phyloP scores from a whole-genome alignment of 2,329 filamentous ascomycete genomes.

The Fusarium torreyae region DNA sequence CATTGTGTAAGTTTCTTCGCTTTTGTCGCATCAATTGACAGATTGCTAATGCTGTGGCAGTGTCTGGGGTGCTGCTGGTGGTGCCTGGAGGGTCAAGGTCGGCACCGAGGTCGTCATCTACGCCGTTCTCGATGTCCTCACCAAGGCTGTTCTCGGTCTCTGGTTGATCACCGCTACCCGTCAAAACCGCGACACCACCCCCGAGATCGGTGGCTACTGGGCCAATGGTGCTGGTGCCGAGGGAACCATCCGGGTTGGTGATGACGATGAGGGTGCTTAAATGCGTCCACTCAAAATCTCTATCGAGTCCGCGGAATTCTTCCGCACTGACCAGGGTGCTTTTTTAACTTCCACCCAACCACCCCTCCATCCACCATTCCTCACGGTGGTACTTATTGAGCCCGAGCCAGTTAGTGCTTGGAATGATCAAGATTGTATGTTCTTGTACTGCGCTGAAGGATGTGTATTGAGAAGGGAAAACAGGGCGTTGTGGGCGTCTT shows the following conservation, averaged over 20 bases:
- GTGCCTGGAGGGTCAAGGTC: constrained; percentile 48
- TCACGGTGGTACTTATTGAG: neutral
- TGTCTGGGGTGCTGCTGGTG: constrained; percentile 50
- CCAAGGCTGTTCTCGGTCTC: constrained; percentile 51
- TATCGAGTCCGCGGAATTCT: neutral
- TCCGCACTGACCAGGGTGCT: neutral
- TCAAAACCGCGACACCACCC: constrained; percentile 54
- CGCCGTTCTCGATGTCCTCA: constrained; percentile 51
- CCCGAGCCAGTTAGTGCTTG: neutral
- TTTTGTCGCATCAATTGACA: neutral
- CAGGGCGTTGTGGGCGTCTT: constrained; percentile 21
- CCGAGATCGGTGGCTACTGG: constrained; percentile 59
- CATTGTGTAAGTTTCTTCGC: constrained; percentile 46
- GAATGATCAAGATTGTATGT: constrained; percentile 23
- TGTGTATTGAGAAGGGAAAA: neutral
- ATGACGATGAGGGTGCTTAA: constrained; percentile 55
- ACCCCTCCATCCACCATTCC: neutral
- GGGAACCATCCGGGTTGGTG: constrained; percentile 58
- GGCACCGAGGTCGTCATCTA: constrained; percentile 52
- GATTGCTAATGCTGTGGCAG: constrained; percentile 23
- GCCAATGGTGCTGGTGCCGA: constrained; percentile 55
- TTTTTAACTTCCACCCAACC: neutral
- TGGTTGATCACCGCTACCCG: constrained; percentile 57
- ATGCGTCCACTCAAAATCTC: neutral
- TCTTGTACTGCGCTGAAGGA: neutral